Percentiles rank a stretch among this genome's conserved stretches.
Evolutionary conservation across 441 rosid genomes (phyloP).

Genomic region (Adansonia grandidieri): DNA sequence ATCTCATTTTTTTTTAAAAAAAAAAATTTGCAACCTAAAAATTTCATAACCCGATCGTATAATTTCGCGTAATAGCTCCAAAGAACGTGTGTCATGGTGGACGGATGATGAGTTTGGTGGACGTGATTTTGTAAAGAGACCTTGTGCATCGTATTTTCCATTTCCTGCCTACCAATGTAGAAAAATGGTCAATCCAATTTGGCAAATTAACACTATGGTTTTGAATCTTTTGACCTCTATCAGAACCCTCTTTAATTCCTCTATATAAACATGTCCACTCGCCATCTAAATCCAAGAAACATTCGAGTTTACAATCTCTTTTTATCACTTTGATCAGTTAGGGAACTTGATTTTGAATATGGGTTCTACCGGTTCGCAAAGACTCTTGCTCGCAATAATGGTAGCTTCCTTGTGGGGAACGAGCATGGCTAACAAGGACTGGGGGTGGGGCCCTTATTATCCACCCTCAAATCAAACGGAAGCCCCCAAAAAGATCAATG

Average conservation of each 20-base stretch:
- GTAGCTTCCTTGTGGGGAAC: slow-evolving; percentile 25
- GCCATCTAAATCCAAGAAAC: background rate
- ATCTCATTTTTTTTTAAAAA: background rate
- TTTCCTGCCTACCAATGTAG: slow-evolving; percentile 14
- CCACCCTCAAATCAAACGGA: slow-evolving; percentile 20
- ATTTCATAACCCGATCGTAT: too few species aligned
- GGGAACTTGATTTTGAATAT: slow-evolving; percentile 20
- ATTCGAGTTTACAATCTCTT: background rate
- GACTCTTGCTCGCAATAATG: slow-evolving; percentile 32
- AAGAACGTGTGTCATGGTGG: background rate
- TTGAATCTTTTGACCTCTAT: background rate
- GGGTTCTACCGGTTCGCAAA: slow-evolving; percentile 28
- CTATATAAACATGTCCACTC: slow-evolving; percentile 15
- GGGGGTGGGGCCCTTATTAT: slow-evolving; percentile 43
- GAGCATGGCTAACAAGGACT: slow-evolving; percentile 36
- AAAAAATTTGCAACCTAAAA: background rate
- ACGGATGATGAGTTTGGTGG: background rate
- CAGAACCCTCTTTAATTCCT: background rate
- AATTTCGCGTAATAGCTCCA: too few species aligned
- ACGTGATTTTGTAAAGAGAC: background rate
- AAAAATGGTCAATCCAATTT: slow-evolving; percentile 27
- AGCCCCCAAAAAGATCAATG: slow-evolving; percentile 46
- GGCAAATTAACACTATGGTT: slow-evolving; percentile 28
- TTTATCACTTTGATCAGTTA: background rate
- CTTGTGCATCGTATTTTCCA: background rate